Conservation (phyloP, 768 basidiomycete genomes). For the Suillus occidentalis region DNA sequence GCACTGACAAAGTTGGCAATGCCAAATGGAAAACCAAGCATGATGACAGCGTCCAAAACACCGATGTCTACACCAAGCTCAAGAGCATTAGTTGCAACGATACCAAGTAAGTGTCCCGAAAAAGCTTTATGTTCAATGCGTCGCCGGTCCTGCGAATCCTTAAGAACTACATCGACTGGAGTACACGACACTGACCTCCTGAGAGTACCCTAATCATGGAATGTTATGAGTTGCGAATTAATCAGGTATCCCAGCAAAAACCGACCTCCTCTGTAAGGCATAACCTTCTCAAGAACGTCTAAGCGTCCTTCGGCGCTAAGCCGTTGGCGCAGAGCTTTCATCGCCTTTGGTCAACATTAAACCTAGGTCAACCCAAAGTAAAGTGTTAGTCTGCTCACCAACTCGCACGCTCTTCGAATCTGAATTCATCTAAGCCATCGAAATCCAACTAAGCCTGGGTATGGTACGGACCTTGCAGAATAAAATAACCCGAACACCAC, state of each 20-base stretch:
- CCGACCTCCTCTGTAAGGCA: conserved; percentile 82
- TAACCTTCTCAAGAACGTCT: conserved; percentile 75
- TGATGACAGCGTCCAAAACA: conserved; percentile 83
- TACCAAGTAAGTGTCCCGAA: conserved; percentile 77
- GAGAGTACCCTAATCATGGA: conserved; percentile 60
- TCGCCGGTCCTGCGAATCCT: conserved; percentile 62
- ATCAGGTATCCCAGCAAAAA: background rate
- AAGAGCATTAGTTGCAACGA: conserved; percentile 87
- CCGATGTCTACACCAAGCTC: conserved; percentile 94
- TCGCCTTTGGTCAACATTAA: conserved; percentile 50
- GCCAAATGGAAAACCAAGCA: conserved; percentile 81
- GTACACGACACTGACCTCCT: conserved; percentile 43
- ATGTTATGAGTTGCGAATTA: background rate
- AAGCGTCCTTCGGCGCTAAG: conserved; percentile 72
- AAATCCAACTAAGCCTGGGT: background rate
- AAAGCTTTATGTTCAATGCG: conserved; percentile 87
- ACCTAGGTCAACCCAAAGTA: background rate
- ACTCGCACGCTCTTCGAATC: conserved; percentile 81
- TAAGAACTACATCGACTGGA: background rate
- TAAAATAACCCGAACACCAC: conserved; percentile 79
- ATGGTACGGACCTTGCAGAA: conserved; percentile 70
- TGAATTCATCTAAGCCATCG: conserved; percentile 25
- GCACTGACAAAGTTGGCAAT: conserved; percentile 75
- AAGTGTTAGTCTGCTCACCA: conserved; percentile 46
- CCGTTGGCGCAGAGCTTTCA: conserved; percentile 72